Percentiles rank a stretch among this genome's conserved stretches.
phyloP scores from a whole-genome alignment of 2,329 filamentous ascomycete genomes.

The Ophiostoma australiae region DNA sequence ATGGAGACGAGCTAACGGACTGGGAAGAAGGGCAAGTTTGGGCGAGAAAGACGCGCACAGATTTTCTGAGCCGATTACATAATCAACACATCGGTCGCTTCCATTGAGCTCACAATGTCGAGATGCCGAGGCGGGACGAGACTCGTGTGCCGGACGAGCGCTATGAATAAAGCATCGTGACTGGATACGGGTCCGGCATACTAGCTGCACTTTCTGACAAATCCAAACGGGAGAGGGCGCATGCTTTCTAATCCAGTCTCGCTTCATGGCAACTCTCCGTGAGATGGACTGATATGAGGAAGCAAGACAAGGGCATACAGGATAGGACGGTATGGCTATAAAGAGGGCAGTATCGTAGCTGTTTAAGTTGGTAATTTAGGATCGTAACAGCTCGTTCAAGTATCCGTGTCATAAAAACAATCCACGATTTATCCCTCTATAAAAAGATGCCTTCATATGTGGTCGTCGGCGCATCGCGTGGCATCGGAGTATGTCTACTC shows the following conservation, averaged over 20 bases:
- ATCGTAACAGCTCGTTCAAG: not conserved
- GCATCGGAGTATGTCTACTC: not conserved
- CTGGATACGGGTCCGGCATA: not conserved
- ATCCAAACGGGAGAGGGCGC: not conserved
- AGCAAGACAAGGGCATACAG: not conserved
- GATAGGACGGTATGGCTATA: not conserved
- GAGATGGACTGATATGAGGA: not conserved
- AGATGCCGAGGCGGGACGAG: not conserved
- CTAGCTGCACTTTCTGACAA: not conserved
- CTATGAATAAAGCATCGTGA: not conserved
- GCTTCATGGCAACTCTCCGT: not conserved
- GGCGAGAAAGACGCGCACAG: not conserved
- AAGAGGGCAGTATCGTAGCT: not conserved
- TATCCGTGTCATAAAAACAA: not conserved
- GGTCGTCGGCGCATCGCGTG: not conserved
- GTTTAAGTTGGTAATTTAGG: not conserved
- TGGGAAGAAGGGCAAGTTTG: not conserved
- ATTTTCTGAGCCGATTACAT: not conserved
- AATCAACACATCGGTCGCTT: not conserved
- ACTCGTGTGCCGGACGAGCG: not conserved
- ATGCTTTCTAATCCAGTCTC: not conserved
- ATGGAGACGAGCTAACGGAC: not conserved
- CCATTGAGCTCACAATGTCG: not conserved
- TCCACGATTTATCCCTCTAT: not conserved
- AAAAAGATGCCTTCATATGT: not conserved